Evolutionary conservation across 2,329 filamentous ascomycete species (phyloP).

Genomic region (Phialocephala sp.): DNA sequence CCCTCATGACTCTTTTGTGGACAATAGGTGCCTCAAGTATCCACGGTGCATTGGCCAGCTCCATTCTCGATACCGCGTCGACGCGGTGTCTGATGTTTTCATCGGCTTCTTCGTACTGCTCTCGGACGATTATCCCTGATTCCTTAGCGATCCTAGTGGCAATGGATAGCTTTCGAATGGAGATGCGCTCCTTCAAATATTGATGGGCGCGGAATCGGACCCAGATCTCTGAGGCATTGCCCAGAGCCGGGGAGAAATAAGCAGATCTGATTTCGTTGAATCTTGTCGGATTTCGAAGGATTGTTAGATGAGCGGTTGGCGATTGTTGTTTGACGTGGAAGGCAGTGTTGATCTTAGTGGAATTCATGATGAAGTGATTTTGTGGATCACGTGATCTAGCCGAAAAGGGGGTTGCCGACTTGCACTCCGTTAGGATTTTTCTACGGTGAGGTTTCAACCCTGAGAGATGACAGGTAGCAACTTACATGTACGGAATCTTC

Average conservation of each 20-base stretch:
- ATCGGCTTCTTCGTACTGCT: background rate
- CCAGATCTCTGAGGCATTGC: constrained; percentile 18
- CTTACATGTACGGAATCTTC: no score
- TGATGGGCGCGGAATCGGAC: background rate
- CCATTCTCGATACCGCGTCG: background rate
- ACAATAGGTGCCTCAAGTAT: background rate
- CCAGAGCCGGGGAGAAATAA: constrained; percentile 18
- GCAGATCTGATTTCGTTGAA: background rate
- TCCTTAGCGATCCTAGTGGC: background rate
- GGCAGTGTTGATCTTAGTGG: background rate
- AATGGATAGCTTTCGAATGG: no score
- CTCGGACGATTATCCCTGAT: background rate
- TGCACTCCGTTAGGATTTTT: background rate
- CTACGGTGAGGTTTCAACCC: background rate
- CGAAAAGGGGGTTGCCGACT: background rate
- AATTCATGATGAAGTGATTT: background rate
- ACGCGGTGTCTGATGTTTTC: background rate
- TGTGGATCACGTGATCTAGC: background rate
- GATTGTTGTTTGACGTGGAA: constrained; percentile 14
- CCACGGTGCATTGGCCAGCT: background rate
- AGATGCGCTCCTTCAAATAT: background rate
- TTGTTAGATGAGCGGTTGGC: constrained; percentile 13
- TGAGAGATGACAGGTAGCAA: background rate
- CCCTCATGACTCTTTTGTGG: background rate
- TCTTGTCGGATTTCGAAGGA: constrained; percentile 10